Percentiles rank a stretch among this genome's conserved stretches.
Evolutionary conservation across 1,139 yeast species (phyloP).

Genomic region (Taphrina populina): DNA sequence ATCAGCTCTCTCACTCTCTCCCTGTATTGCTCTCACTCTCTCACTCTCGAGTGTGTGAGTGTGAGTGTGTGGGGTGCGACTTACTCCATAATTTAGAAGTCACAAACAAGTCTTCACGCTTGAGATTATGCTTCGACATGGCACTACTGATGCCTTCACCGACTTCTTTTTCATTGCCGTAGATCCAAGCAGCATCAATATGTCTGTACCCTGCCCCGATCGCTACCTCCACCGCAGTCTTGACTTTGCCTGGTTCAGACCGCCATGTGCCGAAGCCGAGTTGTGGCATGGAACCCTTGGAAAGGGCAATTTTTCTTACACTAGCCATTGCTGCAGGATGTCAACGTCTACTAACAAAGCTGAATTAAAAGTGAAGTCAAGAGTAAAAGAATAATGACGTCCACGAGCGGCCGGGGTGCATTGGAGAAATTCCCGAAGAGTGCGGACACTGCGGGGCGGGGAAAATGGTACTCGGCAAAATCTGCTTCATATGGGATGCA

Average conservation of each 20-base stretch:
- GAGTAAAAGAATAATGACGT: no score
- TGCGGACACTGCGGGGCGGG: no score
- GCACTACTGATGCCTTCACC: slow-evolving; percentile 47
- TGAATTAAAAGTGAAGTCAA: no score
- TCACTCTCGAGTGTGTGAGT: no score
- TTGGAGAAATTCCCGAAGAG: no score
- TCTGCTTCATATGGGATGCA: no score
- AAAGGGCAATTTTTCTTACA: slow-evolving; percentile 11
- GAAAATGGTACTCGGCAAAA: no score
- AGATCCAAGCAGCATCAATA: slow-evolving; percentile 46
- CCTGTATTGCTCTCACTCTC: background rate
- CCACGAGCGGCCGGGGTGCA: no score
- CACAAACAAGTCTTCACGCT: slow-evolving; percentile 68
- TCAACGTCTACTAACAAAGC: no score
- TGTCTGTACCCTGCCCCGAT: slow-evolving; percentile 70
- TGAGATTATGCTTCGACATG: slow-evolving; percentile 61
- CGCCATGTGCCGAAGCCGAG: slow-evolving; percentile 73
- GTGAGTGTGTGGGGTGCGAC: background rate
- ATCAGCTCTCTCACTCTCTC: background rate
- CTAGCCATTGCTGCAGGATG: slow-evolving; percentile 8
- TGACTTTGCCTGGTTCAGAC: slow-evolving; percentile 58
- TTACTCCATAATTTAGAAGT: slow-evolving; percentile 62
- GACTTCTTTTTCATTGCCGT: slow-evolving; percentile 49
- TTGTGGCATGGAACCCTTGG: slow-evolving; percentile 31
- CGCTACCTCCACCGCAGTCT: slow-evolving; percentile 62